These are phyloP conservation scores for Fusarium sp. DNA, from an alignment of 2,329 filamentous ascomycete genomes.

Conservation along the genomic window DNA sequence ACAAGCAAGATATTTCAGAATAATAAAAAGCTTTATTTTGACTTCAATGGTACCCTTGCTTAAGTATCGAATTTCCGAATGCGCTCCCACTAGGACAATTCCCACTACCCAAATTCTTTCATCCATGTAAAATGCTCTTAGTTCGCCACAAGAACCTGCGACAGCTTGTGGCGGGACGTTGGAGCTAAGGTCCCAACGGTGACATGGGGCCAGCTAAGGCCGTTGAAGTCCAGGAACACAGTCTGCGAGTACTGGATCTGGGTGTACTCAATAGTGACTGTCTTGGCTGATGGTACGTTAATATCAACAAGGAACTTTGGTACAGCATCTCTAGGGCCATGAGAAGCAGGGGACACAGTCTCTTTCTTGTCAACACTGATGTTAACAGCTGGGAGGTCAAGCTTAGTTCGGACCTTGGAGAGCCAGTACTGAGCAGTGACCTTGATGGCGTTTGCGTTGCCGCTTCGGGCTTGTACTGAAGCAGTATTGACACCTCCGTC, in stretches of 20 bases:
- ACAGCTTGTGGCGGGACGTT: slow-evolving; percentile 3
- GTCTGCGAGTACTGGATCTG: slow-evolving; percentile 14
- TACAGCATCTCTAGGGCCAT: slow-evolving; percentile 20
- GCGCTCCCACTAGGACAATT: too few species aligned
- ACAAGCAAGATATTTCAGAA: too few species aligned
- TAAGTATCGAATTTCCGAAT: too few species aligned
- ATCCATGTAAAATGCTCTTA: too few species aligned
- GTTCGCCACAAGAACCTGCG: slow-evolving; percentile 4
- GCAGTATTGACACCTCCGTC: slow-evolving; percentile 46
- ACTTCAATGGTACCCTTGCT: too few species aligned
- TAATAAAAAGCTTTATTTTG: too few species aligned
- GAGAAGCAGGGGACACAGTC: slow-evolving; percentile 17
- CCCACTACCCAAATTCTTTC: too few species aligned
- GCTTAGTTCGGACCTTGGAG: slow-evolving; percentile 27
- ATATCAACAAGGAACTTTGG: slow-evolving; percentile 32
- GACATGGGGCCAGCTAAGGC: slow-evolving; percentile 16
- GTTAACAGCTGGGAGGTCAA: slow-evolving; percentile 31
- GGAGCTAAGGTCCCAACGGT: slow-evolving; percentile 39
- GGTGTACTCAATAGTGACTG: slow-evolving; percentile 15
- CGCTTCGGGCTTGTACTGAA: slow-evolving; percentile 42
- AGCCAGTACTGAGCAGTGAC: slow-evolving; percentile 40
- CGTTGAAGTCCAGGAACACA: slow-evolving; percentile 2
- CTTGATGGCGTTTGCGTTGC: slow-evolving; percentile 30
- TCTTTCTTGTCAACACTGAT: not conserved
- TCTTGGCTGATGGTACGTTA: slow-evolving; percentile 16